Evolutionary conservation across 2,329 filamentous ascomycete species (phyloP), one percentile per base, ranked within the genome.

Genomic region (Monosporascus sp.): DNA sequence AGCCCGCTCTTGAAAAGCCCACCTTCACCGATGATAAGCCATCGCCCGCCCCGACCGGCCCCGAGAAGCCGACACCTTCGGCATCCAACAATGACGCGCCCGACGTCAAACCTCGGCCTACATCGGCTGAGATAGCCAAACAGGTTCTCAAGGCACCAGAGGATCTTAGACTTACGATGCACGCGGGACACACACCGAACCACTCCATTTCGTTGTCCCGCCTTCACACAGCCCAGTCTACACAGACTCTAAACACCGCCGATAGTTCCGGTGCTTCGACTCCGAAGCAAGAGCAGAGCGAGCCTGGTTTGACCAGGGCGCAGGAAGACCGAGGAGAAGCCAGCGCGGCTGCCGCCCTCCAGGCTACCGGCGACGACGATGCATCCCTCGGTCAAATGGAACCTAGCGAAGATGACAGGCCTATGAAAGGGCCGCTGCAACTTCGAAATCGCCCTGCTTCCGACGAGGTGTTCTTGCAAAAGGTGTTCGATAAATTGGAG

Each of bases 161-260:
- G 60, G 71, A 73, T 44, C 72, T 70, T 48, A 74, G 82, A 45
- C 74, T 84, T 41, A 83, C 76, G 0, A 80, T 86, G 76, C 78
- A 85, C 64, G 82, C 82, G 20, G 82, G 82, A 1, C 82, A 85
- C 65, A 85, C 82, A 2, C 82, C 82, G 7, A 84, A 76, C 49
- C 81, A 84, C 63, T 74, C 72, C 3, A 65, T 73, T 22, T 82
- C 80, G 1, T 69, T 83, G 11, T 82, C 81, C 5, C 66, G 77
- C 2, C 67, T 82, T 17, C 72, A 73, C 6, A 78, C 76, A 9
- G 68, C 73, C 46, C 68, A 70, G 8, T 72, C 73, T 14, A 76
- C 76, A 2, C 71, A 68, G 11, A 67, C 63, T 17, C 61, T 65
- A 7, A 75, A 74, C 37, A 71, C 69, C 16, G 69, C 70, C 40